Evolutionary conservation across 2,329 filamentous ascomycete genomes (phyloP), one percentile per base, ranked within the genome.

Genomic region (Fusarium nurragi): DNA sequence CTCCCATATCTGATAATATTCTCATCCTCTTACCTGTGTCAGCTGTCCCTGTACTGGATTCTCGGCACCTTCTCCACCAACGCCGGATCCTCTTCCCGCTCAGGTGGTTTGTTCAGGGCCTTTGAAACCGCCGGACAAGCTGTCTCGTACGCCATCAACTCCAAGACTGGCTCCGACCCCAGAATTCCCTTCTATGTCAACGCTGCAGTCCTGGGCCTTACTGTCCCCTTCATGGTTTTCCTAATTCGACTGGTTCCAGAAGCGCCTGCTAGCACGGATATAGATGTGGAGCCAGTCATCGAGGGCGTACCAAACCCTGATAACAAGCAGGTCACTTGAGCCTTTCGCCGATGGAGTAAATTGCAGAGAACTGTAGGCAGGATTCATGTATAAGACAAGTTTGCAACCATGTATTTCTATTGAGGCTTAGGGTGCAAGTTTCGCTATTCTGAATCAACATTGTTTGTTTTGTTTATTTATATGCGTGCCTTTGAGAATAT

Each of bases 101-200:
- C 51, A 0, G 51, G 51, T 0, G 44, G 51, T 6, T 8, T 54
- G 3, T 38, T 54, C 4, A 11, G 51, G 3, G 51, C 51, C 0
- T 54, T 54, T 18, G 51, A 54, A 30, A 54, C 51, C 0, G 51
- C 51, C 3, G 51, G 51, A 25, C 51, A 54, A 5, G 22, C 51
- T 4, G 34, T 50, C 0, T 54, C 51, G 4, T 50, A 50, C 3
- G 44, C 51, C 3, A 40, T 54, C 4, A 54, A 54, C 2, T 54
- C 51, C 22, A 30, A 39, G 32, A 25, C 13, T 5, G 44, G 34
- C 1, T 32, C 44, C 0, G 51, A 54, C 0, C 19, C 34, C 3
- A 40, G 51, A 5, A 11, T 50, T 1, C 51, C 51, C 0, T 54
- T 54, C 0, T 50, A 50, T 40, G 51, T 50, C 1, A 37, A 40